Percentiles rank a stretch among this genome's conserved stretches.
phyloP scores from a whole-genome alignment of 495 filamentous ascomycete genomes.

The Aspergillus sclerotioniger region DNA sequence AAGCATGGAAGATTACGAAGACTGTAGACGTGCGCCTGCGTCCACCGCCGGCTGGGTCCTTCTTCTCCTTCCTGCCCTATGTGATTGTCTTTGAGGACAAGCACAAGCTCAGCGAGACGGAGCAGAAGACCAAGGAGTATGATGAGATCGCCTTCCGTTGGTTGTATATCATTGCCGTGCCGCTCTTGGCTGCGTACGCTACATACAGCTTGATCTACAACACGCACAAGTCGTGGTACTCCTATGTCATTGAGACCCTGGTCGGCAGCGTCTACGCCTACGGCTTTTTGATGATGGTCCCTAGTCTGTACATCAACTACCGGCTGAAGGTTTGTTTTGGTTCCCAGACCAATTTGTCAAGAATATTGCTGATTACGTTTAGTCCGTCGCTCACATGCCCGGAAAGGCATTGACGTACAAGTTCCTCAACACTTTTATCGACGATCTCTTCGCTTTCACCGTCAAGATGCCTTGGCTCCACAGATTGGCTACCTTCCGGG shows the following conservation, averaged over 20 bases:
- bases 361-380: slow-evolving; percentile 15
- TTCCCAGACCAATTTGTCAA: not conserved
- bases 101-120: slow-evolving; percentile 89
- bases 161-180: slow-evolving; percentile 87
- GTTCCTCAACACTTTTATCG: slow-evolving; percentile 79
- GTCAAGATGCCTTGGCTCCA: slow-evolving; percentile 99
- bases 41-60: slow-evolving; percentile 56
- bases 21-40: slow-evolving; percentile 87
- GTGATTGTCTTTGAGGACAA: slow-evolving; percentile 91
- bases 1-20: slow-evolving; percentile 99
- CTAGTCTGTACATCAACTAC: slow-evolving; percentile 97
- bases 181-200: slow-evolving; percentile 84
- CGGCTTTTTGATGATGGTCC: slow-evolving; percentile 99
- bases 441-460: slow-evolving; percentile 93
- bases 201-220: slow-evolving; percentile 89
- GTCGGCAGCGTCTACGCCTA: slow-evolving; percentile 97
- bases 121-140: slow-evolving; percentile 97
- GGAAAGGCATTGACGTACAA: slow-evolving; percentile 96
- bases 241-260: slow-evolving; percentile 83
- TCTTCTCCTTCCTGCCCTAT: slow-evolving; percentile 78
- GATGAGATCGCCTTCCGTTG: slow-evolving; percentile 97
- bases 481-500: slow-evolving; percentile 87
- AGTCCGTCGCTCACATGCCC: slow-evolving; percentile 95
- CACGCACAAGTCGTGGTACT: slow-evolving; percentile 97
- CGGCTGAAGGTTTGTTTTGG: slow-evolving; percentile 64